Conservation (phyloP, 768 basidiomycete species). For the Mrakia gelida region DNA sequence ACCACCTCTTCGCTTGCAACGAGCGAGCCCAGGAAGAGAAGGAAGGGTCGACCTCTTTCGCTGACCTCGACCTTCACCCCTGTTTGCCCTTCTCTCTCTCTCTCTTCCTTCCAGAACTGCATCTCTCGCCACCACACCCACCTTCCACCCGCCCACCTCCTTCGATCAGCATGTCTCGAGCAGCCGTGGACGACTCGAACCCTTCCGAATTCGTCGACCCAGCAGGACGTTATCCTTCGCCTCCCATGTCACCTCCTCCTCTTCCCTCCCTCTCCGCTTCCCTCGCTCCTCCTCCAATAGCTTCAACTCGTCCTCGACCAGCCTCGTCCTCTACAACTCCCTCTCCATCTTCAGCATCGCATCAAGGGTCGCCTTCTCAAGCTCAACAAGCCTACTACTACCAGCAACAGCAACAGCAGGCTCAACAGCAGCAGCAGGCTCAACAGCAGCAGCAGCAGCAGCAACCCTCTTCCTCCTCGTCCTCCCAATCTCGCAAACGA, state of each 20-base stretch:
- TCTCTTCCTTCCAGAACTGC: neutral
- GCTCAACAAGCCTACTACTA: neutral
- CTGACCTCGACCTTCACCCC: constrained; percentile 12
- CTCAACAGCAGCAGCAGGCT: neutral
- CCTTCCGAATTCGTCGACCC: neutral
- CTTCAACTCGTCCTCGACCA: constrained; percentile 8
- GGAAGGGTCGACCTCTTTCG: constrained; percentile 4
- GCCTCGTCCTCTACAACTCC: neutral
- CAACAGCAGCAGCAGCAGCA: neutral
- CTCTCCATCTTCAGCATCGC: neutral
- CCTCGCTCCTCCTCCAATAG: constrained; percentile 6
- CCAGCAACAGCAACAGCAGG: neutral
- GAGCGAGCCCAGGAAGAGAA: neutral
- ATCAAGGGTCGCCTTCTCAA: neutral
- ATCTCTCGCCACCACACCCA: neutral
- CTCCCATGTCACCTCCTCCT: constrained; percentile 26
- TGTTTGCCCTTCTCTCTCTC: neutral
- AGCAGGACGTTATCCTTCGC: constrained; percentile 23
- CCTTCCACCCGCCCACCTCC: neutral
- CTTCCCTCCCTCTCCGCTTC: constrained; percentile 11
- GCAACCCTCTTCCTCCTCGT: neutral
- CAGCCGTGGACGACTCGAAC: neutral
- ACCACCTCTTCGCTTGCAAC: neutral
- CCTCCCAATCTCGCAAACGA: constrained; percentile 33
- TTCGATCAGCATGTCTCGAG: neutral